These are phyloP conservation scores for Tubosaeta sp. DNA, from an alignment of 768 basidiomycete genomes.

Conservation along the genomic window DNA sequence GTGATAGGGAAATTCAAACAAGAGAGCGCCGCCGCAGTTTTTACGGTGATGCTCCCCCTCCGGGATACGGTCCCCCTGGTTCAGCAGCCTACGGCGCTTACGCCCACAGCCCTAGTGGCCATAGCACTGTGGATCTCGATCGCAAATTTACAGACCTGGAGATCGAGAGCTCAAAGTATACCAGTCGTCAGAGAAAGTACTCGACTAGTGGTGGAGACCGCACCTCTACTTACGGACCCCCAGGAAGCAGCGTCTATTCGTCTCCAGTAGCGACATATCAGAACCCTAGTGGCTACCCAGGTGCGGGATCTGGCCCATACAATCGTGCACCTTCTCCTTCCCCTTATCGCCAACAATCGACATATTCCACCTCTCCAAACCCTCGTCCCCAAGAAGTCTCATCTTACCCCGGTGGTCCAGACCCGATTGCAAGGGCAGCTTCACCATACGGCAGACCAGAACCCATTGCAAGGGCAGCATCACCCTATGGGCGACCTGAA, in stretches of 20 bases:
- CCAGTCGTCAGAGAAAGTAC: constrained; percentile 42
- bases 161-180: constrained; percentile 22
- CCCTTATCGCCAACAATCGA: constrained; percentile 30
- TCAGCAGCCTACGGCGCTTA: constrained; percentile 22
- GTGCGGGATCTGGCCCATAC: constrained; percentile 22
- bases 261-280: constrained; percentile 28
- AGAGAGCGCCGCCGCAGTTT: constrained; percentile 55
- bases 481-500: constrained; percentile 33
- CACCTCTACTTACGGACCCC: constrained; percentile 16
- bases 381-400: constrained; percentile 44
- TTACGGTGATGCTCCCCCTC: constrained; percentile 33
- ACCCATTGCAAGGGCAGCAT: constrained; percentile 16
- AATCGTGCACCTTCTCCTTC: constrained; percentile 34
- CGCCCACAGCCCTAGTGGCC: constrained; percentile 20
- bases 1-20: constrained; percentile 50
- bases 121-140: constrained; percentile 32
- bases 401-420: constrained; percentile 35
- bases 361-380: constrained; percentile 44
- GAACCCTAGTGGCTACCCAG: constrained; percentile 24
- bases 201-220: constrained; percentile 39
- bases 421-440: constrained; percentile 29
- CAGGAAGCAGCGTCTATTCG: constrained; percentile 15
- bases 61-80: constrained; percentile 25
- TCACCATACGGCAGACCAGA: constrained; percentile 37
- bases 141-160: constrained; percentile 35